Base-by-base conservation (phyloP, 176 grass and related monocot species). In the Paspalum vaginatum region DNA sequence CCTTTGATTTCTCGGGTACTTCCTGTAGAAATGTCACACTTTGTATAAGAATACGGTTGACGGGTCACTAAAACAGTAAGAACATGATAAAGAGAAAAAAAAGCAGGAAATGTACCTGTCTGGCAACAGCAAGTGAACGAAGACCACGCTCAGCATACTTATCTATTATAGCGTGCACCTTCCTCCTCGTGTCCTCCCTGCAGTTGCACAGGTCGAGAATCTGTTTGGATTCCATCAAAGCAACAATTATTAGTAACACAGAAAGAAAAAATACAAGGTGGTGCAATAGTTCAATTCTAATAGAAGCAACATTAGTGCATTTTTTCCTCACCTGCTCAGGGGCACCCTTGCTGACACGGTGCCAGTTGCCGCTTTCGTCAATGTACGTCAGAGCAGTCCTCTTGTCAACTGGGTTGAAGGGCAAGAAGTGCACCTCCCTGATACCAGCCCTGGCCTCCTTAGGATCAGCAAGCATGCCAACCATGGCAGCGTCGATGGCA, bases 351-450 rank as follows among this genome's bases (percentile, higher is more conserved):
- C 97, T 99, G 72, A 61, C 93, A 82, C 97, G 93, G 49, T 99
- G 97, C 97, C 97, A 99, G 79, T 91, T 88, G 44, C 84, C 90
- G 11, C 93, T 56, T 0, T 42, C 82, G 79, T 99, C 97, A 1
- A 99, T 81, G 82, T 99, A 99, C 4, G 97, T 99, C 59, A 99
- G 80, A 74, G 97, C 97, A 16, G 97, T 99, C 86, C 97, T 93
- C 86, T 99, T 99, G 83, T 99, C 97, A 16, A 95, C 93, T 1
- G 97, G 97, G 88, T 99, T 99, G 88, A 99, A 99, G 68, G 97
- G 97, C 54, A 99, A 83, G 86, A 99, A 99, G 82, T 99, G 97
- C 20, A 99, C 76, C 62, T 99, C 97, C 84, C 88, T 93, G 60
- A 99, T 93, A 58, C 93, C 93, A 72, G 97, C 92, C 81, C 95